Conservation (phyloP, 2,329 filamentous ascomycete genomes). For the Sclerotinia spermophila region DNA sequence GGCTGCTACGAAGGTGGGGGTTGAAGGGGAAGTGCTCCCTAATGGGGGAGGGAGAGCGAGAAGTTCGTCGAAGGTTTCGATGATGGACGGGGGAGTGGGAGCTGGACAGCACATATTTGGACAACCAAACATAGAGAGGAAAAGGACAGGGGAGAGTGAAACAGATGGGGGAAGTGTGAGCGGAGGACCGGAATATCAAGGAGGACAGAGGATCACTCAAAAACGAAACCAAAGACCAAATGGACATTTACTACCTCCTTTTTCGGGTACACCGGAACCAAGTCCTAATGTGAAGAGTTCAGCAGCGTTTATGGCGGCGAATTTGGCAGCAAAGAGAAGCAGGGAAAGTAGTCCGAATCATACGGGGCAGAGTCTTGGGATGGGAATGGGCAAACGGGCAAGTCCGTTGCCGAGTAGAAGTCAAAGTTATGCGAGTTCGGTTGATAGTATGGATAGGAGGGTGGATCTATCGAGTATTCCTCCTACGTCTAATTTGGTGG, state of each 20-base stretch:
- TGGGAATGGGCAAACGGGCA: background rate
- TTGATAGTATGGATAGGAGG: conserved; percentile 9
- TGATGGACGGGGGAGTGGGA: background rate
- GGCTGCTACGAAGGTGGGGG: conserved; percentile 41
- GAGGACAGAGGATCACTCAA: background rate
- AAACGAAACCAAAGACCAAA: conserved; percentile 11
- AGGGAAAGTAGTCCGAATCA: conserved; percentile 49
- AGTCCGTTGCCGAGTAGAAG: conserved; percentile 7
- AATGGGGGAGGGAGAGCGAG: conserved; percentile 16
- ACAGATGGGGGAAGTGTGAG: background rate
- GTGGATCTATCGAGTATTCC: conserved; percentile 45
- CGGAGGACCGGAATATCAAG: background rate
- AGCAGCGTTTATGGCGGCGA: conserved; percentile 60
- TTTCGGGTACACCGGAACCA: background rate
- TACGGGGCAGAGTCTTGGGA: conserved; percentile 25
- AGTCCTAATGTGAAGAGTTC: conserved; percentile 12
- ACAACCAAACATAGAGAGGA: conserved; percentile 16
- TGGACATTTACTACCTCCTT: conserved; percentile 1
- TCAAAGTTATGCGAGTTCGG: conserved; percentile 8
- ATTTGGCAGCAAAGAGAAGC: conserved; percentile 58
- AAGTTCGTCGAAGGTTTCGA: conserved; percentile 16
- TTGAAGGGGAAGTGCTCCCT: conserved; percentile 2
- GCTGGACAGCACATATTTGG: background rate
- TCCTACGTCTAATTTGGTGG: conserved; percentile 62
- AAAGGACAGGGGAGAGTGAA: conserved; percentile 8